These are phyloP conservation scores for Huntiella bhutanensis DNA, from an alignment of 2,329 filamentous ascomycete genomes.

Conservation along the genomic window DNA sequence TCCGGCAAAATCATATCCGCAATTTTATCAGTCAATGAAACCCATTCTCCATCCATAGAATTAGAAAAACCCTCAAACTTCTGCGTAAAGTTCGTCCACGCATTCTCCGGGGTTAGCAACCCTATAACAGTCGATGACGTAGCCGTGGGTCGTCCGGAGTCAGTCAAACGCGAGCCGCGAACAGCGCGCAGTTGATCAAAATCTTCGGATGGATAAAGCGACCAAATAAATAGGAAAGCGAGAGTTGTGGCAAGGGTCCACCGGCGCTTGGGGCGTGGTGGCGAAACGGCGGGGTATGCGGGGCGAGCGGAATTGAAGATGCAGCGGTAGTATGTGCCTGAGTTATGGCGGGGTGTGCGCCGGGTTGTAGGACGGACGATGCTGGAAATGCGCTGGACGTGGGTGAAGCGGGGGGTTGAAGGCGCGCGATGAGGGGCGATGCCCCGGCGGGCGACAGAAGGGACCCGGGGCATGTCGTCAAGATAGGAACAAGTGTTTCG, in stretches of 20 bases:
- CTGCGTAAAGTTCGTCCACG: constrained; percentile 29
- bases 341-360: background rate
- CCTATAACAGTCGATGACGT: constrained; percentile 1
- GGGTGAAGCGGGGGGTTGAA: background rate
- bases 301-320: constrained; percentile 8
- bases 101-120: constrained; percentile 15
- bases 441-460: constrained; percentile 5
- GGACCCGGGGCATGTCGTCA: constrained; percentile 6
- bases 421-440: background rate
- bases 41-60: constrained; percentile 36
- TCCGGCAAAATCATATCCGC: constrained; percentile 58
- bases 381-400: background rate
- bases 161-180: background rate
- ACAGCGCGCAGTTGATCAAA: constrained; percentile 15
- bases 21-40: constrained; percentile 35
- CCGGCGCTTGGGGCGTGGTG: background rate
- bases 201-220: constrained; percentile 25
- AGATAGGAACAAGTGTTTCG: background rate
- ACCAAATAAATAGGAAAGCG: constrained; percentile 23
- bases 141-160: background rate
- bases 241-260: background rate
- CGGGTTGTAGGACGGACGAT: background rate
- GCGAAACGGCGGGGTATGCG: background rate
- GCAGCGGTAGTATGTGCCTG: constrained; percentile 8
- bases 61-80: constrained; percentile 35